Conservation (phyloP, 257 asterid species). For the Solanum sitiens region DNA sequence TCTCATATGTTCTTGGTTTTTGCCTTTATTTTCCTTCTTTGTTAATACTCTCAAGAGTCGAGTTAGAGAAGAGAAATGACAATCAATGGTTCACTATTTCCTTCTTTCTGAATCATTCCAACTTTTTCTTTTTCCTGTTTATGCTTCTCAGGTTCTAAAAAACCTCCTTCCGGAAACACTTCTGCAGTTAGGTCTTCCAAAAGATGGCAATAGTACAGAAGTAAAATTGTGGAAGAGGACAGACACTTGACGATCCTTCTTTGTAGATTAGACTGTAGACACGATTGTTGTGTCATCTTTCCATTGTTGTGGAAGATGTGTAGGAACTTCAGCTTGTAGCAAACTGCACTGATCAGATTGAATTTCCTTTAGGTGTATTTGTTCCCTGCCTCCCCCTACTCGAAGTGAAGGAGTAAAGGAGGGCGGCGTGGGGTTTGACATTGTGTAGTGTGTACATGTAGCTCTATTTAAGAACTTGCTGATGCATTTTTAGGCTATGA, state of each 20-base stretch:
- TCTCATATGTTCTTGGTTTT: neutral
- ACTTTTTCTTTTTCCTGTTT: neutral
- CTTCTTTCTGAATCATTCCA: neutral
- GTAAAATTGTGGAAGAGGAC: neutral
- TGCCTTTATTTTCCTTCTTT: neutral
- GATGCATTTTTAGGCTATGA: neutral
- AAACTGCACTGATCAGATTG: neutral
- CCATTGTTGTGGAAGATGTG: conserved; percentile 2
- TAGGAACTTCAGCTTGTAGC: conserved; percentile 8
- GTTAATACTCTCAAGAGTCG: neutral
- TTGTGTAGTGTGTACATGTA: conserved; percentile 1
- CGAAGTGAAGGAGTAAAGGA: neutral
- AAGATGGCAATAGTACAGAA: conserved; percentile 37
- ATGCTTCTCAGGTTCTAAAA: conserved; percentile 44
- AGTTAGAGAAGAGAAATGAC: neutral
- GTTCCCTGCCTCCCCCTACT: neutral
- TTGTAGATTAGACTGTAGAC: conserved; percentile 15
- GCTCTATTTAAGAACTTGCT: neutral
- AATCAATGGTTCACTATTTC: neutral
- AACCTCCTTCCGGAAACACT: conserved; percentile 31
- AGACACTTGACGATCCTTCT: neutral
- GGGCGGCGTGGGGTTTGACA: neutral
- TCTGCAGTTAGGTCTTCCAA: conserved; percentile 35
- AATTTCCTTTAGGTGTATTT: neutral
- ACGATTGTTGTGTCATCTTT: neutral